Conservation (phyloP, 1,284 basidiomycete genomes). For the Fomitopsis palustris region DNA sequence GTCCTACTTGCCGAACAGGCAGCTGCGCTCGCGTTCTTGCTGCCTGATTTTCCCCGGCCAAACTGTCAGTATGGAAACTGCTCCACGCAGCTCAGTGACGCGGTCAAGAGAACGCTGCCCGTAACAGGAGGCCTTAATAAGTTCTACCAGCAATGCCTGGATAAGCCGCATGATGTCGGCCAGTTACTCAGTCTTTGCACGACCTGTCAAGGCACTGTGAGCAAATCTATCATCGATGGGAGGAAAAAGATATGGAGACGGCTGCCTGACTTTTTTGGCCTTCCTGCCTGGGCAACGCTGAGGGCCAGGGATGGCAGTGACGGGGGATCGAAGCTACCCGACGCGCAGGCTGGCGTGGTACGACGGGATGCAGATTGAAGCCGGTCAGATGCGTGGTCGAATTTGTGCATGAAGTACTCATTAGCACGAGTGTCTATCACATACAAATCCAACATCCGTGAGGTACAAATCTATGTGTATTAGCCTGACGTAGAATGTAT, state of each 20-base stretch:
- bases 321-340: too few species aligned
- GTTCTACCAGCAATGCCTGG: constrained; percentile 7
- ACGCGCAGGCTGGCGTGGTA: too few species aligned
- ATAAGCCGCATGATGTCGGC: not conserved
- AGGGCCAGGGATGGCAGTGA: not conserved
- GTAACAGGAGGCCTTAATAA: not conserved
- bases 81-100: too few species aligned
- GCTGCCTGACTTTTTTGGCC: constrained; percentile 6
- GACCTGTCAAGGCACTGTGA: not conserved
- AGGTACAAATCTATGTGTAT: not conserved
- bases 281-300: constrained; percentile 8
- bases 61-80: constrained; percentile 3
- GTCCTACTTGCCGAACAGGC: constrained; percentile 6
- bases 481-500: not conserved
- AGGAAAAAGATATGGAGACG: constrained; percentile 3
- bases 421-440: not conserved
- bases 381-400: too few species aligned
- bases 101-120: not conserved
- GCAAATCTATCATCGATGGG: not conserved
- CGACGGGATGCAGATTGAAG: not conserved
- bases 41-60: constrained; percentile 6
- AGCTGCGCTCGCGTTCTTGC: constrained; percentile 12
- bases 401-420: not conserved
- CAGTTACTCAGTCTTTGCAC: not conserved
- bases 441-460: not conserved